Evolutionary conservation across 1,139 yeast genomes (phyloP).

Genomic region (Candida pseudoviswanathii): DNA sequence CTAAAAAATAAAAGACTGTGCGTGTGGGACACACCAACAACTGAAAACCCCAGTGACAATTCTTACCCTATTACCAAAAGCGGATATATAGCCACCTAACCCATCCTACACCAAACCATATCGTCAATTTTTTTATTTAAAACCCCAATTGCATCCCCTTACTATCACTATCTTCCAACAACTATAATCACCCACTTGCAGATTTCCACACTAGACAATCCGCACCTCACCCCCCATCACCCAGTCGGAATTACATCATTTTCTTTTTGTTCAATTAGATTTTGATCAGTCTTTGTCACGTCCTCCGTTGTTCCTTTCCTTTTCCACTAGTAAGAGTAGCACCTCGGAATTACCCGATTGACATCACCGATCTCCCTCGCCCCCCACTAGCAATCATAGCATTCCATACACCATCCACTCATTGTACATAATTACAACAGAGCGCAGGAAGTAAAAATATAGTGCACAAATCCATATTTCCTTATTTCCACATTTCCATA

Average conservation of each 20-base stretch:
- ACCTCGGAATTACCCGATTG: too few species aligned
- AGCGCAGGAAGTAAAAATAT: not conserved
- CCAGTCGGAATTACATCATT: too few species aligned
- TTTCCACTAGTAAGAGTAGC: too few species aligned
- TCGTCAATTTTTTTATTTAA: not conserved
- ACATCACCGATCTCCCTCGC: too few species aligned
- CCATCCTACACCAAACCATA: not conserved
- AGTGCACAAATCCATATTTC: constrained; percentile 1
- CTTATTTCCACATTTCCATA: not conserved
- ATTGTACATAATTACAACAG: not conserved
- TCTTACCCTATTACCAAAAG: not conserved
- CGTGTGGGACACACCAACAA: not conserved
- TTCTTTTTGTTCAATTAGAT: too few species aligned
- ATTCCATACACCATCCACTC: too few species aligned
- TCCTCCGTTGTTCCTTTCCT: too few species aligned
- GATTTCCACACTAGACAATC: too few species aligned
- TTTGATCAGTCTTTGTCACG: too few species aligned
- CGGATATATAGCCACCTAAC: not conserved
- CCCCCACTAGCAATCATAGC: not conserved
- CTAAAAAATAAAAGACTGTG: not conserved
- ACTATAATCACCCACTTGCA: too few species aligned
- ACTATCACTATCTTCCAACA: too few species aligned
- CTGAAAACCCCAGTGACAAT: not conserved
- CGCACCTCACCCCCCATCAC: too few species aligned
- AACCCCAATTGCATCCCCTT: not conserved